Conservation (phyloP, 352 stramenopile species). For the Phytophthora pluvialis region DNA sequence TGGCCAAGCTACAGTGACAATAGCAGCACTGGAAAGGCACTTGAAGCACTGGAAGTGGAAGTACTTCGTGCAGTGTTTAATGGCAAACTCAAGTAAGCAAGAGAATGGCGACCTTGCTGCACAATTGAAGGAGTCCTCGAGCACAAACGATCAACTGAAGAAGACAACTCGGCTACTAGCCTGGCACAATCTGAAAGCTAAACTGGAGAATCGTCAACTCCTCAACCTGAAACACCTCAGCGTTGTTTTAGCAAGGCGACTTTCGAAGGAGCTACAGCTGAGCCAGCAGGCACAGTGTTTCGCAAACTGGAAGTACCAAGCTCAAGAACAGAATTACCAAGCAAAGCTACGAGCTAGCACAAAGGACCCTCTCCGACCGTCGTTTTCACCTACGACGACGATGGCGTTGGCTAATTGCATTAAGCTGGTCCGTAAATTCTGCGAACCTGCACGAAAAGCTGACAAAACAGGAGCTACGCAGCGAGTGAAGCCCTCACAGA, state of each 20-base stretch:
- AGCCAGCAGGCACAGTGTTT: conserved; percentile 27
- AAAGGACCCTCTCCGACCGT: conserved; percentile 17
- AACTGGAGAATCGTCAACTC: conserved; percentile 25
- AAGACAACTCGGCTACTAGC: conserved; percentile 5
- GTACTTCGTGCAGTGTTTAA: conserved; percentile 29
- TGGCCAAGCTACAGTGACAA: background rate
- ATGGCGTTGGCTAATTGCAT: conserved; percentile 55
- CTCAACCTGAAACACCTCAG: conserved; percentile 18
- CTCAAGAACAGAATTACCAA: conserved; percentile 10
- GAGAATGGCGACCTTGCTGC: conserved; percentile 1
- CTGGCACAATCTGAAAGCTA: conserved; percentile 31
- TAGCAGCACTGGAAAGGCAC: background rate
- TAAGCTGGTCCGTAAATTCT: conserved; percentile 51
- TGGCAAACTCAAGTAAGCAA: conserved; percentile 20
- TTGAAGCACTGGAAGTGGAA: conserved; percentile 44
- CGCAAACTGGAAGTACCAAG: conserved; percentile 23
- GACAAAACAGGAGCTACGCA: conserved; percentile 1
- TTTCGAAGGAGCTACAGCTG: conserved; percentile 21
- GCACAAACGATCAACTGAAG: conserved; percentile 21
- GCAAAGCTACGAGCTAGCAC: conserved; percentile 15
- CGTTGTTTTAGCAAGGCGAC: conserved; percentile 9
- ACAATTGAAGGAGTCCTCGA: conserved; percentile 14
- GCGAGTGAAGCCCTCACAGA: conserved; percentile 1
- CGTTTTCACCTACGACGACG: conserved; percentile 35
- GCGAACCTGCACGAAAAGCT: conserved; percentile 30